Percentiles rank a stretch among this genome's conserved stretches.
phyloP scores from a whole-genome alignment of 768 basidiomycete genomes.

The Agrocybe praecox region DNA sequence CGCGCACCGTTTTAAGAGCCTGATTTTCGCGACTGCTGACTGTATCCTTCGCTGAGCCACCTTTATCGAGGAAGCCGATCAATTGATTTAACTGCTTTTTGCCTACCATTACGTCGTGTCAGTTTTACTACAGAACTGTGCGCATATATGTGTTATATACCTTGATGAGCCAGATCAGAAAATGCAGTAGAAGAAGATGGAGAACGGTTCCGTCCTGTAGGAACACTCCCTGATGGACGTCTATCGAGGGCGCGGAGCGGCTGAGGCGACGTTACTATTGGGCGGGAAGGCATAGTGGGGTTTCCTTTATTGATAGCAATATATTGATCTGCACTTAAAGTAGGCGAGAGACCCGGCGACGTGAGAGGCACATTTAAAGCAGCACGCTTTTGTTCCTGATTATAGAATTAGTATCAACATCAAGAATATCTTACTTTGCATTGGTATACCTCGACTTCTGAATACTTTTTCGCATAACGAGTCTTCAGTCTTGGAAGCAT shows the following conservation, averaged over 20 bases:
- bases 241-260: conserved; percentile 77
- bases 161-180: conserved; percentile 87
- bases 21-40: conserved; percentile 61
- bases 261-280: conserved; percentile 69
- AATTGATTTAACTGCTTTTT: conserved; percentile 88
- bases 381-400: conserved; percentile 67
- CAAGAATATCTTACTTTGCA: neutral
- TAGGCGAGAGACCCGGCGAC: conserved; percentile 28
- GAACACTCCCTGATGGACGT: conserved; percentile 63
- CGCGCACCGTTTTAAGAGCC: conserved; percentile 75
- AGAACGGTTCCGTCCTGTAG: conserved; percentile 64
- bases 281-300: conserved; percentile 46
- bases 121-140: neutral
- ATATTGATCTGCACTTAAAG: conserved; percentile 32
- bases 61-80: conserved; percentile 84
- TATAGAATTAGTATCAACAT: neutral
- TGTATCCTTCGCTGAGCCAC: conserved; percentile 62
- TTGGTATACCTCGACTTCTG: conserved; percentile 76
- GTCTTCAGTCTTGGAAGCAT: conserved; percentile 82
- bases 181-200: conserved; percentile 83
- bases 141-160: conserved; percentile 33
- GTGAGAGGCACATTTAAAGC: conserved; percentile 37
- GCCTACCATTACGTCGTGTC: conserved; percentile 40
- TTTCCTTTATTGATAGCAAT: conserved; percentile 45
- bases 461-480: conserved; percentile 80